Evolutionary conservation across 306 rosid genomes (phyloP).

Genomic region (Inga leiocalycina): DNA sequence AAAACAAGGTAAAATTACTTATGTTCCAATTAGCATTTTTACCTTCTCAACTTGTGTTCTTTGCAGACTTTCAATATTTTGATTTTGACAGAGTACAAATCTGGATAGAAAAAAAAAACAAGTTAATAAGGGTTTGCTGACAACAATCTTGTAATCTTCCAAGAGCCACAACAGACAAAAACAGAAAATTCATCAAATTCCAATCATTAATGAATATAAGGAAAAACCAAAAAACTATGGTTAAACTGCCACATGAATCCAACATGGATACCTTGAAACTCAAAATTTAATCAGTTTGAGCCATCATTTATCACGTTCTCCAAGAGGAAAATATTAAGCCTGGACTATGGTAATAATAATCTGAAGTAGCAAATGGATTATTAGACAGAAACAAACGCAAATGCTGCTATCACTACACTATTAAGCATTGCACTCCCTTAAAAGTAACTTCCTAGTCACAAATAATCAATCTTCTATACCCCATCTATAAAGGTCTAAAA

Average conservation of each 20-base stretch:
- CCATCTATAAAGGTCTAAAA: not conserved
- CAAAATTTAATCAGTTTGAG: not conserved
- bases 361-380: not conserved
- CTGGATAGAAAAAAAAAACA: conserved; percentile 44
- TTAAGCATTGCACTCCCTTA: conserved; percentile 12
- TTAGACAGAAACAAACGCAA: conserved; percentile 21
- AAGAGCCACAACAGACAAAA: not conserved
- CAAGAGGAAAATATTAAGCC: not conserved
- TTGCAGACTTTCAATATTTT: conserved; percentile 54
- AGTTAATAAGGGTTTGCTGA: conserved; percentile 11
- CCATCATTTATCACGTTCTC: not conserved
- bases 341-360: not conserved
- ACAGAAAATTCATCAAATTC: conserved; percentile 18
- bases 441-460: not conserved
- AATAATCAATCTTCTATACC: not conserved
- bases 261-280: not conserved
- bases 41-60: conserved; percentile 75
- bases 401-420: not conserved
- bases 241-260: conserved; percentile 2
- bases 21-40: conserved; percentile 21
- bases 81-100: conserved; percentile 45
- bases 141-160: not conserved
- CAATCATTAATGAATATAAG: not conserved
- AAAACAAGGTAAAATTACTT: conserved; percentile 23
- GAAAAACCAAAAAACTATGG: not conserved